phyloP scores from a whole-genome alignment of 495 filamentous ascomycete genomes.

The Parachaetomium inaequale region DNA sequence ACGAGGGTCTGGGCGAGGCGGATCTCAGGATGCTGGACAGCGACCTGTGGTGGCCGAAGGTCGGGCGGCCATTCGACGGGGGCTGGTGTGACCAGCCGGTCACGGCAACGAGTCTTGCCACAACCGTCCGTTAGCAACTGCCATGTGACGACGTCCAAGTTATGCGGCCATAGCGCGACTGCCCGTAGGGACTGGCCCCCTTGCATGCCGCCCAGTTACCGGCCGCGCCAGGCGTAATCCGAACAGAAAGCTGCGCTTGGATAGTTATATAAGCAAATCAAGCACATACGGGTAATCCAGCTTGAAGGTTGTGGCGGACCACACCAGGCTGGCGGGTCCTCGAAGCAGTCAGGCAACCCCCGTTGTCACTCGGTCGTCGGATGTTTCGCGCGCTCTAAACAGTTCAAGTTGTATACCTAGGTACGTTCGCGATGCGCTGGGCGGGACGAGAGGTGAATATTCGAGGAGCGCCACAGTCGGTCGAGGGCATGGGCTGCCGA shows the following conservation, averaged over 20 bases:
- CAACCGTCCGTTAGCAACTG: conserved; percentile 33
- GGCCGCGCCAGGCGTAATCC: not conserved
- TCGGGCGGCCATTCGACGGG: conserved; percentile 31
- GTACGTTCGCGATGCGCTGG: not conserved
- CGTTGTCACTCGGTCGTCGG: not conserved
- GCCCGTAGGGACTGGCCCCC: not conserved
- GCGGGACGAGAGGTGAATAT: not conserved
- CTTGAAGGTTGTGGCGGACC: conserved; percentile 26
- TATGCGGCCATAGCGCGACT: not conserved
- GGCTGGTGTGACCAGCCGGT: conserved; percentile 48
- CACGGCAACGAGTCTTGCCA: conserved; percentile 47
- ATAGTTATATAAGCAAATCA: not conserved
- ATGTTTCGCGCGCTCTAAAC: not conserved
- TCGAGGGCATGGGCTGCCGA: not conserved
- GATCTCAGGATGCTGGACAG: conserved; percentile 45
- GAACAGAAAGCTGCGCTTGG: not conserved
- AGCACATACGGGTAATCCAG: conserved; percentile 36
- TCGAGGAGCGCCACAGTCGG: not conserved
- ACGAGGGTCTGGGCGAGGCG: conserved; percentile 26
- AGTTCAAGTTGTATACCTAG: not conserved
- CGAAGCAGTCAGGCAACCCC: conserved; percentile 9
- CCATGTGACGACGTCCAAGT: conserved; percentile 29
- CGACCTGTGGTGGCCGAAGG: conserved; percentile 49
- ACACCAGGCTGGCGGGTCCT: conserved; percentile 37
- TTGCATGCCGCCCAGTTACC: not conserved